These are phyloP conservation scores for Tolypocladium amazonense DNA, from an alignment of 2,329 filamentous ascomycete species.

Conservation along the genomic window DNA sequence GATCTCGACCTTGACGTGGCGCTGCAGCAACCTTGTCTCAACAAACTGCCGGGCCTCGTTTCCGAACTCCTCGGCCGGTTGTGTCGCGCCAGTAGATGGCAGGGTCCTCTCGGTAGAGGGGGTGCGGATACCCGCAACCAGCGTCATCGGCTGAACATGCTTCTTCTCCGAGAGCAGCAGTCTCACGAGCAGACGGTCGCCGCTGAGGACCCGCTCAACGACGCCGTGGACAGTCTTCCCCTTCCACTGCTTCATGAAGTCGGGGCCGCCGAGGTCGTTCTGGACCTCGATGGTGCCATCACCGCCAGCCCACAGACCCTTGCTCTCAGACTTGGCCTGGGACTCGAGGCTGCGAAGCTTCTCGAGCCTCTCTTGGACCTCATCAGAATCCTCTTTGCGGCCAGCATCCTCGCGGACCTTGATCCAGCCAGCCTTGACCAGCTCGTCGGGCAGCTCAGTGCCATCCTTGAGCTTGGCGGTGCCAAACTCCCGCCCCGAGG, in stretches of 20 bases:
- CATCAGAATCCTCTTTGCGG: slow-evolving; percentile 77
- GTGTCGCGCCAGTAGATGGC: slow-evolving; percentile 65
- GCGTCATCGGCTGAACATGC: slow-evolving; percentile 80
- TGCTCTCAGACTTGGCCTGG: slow-evolving; percentile 65
- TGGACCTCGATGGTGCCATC: slow-evolving; percentile 62
- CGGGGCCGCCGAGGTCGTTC: slow-evolving; percentile 70
- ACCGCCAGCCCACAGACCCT: slow-evolving; percentile 67
- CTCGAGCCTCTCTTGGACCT: slow-evolving; percentile 61
- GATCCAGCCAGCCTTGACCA: slow-evolving; percentile 81
- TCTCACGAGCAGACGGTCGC: slow-evolving; percentile 79
- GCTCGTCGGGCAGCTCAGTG: slow-evolving; percentile 66
- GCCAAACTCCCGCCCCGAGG: slow-evolving; percentile 80
- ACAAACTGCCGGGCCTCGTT: slow-evolving; percentile 85
- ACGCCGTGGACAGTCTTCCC: slow-evolving; percentile 75
- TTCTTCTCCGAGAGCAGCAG: slow-evolving; percentile 71
- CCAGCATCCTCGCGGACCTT: slow-evolving; percentile 92
- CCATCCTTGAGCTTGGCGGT: slow-evolving; percentile 67
- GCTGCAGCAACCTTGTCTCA: slow-evolving; percentile 75
- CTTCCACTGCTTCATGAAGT: slow-evolving; percentile 77
- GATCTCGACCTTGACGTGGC: slow-evolving; percentile 71
- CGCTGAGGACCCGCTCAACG: slow-evolving; percentile 83
- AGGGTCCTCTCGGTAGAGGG: slow-evolving; percentile 83
- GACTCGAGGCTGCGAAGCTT: slow-evolving; percentile 67
- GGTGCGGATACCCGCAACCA: slow-evolving; percentile 80
- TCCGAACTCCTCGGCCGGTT: slow-evolving; percentile 79